Evolutionary conservation across 208 protist genomes (phyloP), one percentile per base, ranked within the genome.

Genomic region (Herpetomonas tarakana): DNA sequence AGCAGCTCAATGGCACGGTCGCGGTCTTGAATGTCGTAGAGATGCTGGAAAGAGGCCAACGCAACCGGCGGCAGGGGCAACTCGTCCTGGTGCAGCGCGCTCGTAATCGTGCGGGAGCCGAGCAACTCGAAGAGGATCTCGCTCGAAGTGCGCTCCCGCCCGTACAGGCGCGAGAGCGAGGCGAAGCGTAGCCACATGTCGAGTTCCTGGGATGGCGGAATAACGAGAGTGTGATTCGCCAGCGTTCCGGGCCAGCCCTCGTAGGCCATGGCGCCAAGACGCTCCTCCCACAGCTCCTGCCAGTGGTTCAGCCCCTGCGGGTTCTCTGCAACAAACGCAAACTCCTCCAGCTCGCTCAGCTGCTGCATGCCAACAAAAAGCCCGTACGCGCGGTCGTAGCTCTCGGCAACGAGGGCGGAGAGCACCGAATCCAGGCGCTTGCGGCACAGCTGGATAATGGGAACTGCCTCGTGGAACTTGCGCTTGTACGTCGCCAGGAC

Each of bases 291-390:
- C 50, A 96, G 71, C 49, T 93, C 79, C 49, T 90, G 73, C 88
- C 91, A 96, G 55, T 88, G 84, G 45, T 65, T 54, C 7, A 87
- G 61, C n/a, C 64, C 74, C n/a, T 88, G 73, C 29, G 70, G 69
- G 41, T 92, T 78, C 47, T 69, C 59, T 18, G 75, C 65, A 6
- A 98, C 89, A 27, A 90, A 72, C 0, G 80, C 71, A 21, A 99
- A 89, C 82, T 99, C 98, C 83, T 99, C 98, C 50, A 99, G 73
- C 85, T 99, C 98, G 28, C 96, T 93, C 22, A 99, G 80, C 76
- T 99, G 98, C 78, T 99, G 98, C 49, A 99, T 92, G 27, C 86
- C 77, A 19, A 99, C 97, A 56, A 99, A 92, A 22, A 96, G 74
- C 3, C 84, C 76, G 80, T 99, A 99, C 7, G 98, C 98, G 25